Evolutionary conservation across 208 protist species (phyloP).

Genomic region (Leishmania tropica): DNA sequence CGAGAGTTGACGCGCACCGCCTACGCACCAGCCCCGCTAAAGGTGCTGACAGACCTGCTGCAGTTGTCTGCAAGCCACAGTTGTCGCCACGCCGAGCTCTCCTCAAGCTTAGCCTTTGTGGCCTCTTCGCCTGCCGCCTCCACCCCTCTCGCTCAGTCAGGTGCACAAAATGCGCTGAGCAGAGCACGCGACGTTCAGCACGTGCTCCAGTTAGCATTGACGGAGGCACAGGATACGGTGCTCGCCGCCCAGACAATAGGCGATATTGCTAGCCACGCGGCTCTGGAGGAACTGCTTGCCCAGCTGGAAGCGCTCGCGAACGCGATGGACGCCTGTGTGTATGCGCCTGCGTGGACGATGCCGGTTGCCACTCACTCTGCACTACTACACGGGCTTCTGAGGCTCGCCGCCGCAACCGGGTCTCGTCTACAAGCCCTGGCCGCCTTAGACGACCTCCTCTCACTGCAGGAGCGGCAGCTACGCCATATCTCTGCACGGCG

Average conservation of each 20-base stretch:
- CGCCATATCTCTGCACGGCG: conserved; percentile 6
- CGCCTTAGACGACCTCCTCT: conserved; percentile 60
- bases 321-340: conserved; percentile 14
- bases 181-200: conserved; percentile 27
- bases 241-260: conserved; percentile 31
- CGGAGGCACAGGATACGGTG: conserved; percentile 27
- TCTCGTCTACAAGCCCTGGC: conserved; percentile 41
- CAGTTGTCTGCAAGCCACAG: conserved; percentile 9
- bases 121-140: background rate
- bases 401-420: conserved; percentile 36
- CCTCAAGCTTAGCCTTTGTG: background rate
- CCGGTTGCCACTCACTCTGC: conserved; percentile 46
- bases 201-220: conserved; percentile 26
- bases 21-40: conserved; percentile 62
- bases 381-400: conserved; percentile 47
- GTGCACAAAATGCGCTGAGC: conserved; percentile 20
- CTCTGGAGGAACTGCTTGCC: conserved; percentile 19
- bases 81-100: background rate
- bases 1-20: conserved; percentile 52
- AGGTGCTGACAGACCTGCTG: conserved; percentile 67
- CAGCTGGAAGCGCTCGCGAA: conserved; percentile 16
- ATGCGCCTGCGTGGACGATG: conserved; percentile 32
- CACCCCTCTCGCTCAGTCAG: background rate
- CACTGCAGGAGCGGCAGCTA: conserved; percentile 37
- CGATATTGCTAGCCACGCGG: conserved; percentile 30